phyloP scores from a whole-genome alignment of 2,329 filamentous ascomycete species.

The Neofusicoccum ribis region DNA sequence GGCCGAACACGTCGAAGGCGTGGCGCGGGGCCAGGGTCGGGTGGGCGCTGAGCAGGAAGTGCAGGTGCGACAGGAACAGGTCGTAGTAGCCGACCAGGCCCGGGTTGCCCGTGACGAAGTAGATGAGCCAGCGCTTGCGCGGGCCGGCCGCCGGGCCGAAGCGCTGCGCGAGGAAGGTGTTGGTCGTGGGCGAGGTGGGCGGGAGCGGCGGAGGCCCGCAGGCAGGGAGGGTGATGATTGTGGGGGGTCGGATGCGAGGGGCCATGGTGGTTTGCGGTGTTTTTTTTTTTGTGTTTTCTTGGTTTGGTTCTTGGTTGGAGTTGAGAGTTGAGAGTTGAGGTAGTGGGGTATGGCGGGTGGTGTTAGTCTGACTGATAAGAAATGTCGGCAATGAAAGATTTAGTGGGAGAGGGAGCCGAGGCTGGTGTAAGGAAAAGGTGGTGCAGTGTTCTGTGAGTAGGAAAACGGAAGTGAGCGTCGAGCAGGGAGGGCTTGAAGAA shows the following conservation, averaged over 20 bases:
- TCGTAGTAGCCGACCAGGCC: conserved; percentile 73
- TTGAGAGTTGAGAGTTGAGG: no score
- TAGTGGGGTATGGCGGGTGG: no score
- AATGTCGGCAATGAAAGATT: no score
- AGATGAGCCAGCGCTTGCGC: conserved; percentile 56
- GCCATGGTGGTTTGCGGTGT: no score
- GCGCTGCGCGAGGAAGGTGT: conserved; percentile 3
- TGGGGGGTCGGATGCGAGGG: neutral
- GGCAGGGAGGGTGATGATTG: conserved; percentile 1
- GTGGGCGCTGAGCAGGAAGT: conserved; percentile 50
- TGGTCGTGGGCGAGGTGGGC: neutral
- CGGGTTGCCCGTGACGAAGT: conserved; percentile 75
- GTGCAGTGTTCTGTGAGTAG: neutral
- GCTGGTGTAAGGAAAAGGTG: neutral
- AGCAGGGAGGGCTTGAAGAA: neutral
- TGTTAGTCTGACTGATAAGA: no score
- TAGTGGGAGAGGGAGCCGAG: no score
- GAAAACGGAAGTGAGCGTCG: neutral
- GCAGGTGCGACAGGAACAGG: conserved; percentile 63
- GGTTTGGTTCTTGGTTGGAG: no score
- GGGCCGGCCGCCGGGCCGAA: neutral
- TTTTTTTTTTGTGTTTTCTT: no score
- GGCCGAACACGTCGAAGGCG: conserved; percentile 41
- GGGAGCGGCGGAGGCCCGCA: neutral
- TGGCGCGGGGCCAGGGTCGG: conserved; percentile 17